These are phyloP conservation scores for Davidsoniella eucalypti DNA, from an alignment of 2,329 filamentous ascomycete species.

Conservation along the genomic window DNA sequence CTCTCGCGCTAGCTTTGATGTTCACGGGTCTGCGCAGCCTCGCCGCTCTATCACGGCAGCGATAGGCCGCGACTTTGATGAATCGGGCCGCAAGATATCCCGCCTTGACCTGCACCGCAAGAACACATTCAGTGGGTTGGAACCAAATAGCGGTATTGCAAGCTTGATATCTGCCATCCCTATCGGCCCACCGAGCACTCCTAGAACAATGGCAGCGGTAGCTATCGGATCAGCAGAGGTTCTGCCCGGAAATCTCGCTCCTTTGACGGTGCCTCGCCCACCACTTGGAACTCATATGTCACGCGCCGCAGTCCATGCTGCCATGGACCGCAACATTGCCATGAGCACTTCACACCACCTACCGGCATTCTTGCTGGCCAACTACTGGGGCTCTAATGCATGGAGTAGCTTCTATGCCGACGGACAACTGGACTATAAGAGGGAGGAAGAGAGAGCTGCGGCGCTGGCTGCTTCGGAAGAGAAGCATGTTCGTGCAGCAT, in stretches of 20 bases:
- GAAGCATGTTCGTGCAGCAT: constrained; percentile 8
- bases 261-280: constrained; percentile 65
- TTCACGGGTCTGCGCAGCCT: constrained; percentile 29
- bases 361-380: constrained; percentile 76
- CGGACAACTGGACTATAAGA: constrained; percentile 13
- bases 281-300: constrained; percentile 75
- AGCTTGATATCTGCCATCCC: constrained; percentile 56
- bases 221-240: constrained; percentile 25
- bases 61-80: constrained; percentile 18
- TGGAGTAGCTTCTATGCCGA: constrained; percentile 36
- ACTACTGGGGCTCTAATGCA: constrained; percentile 80
- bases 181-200: background rate
- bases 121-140: constrained; percentile 36
- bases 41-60: constrained; percentile 39
- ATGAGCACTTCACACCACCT: constrained; percentile 52
- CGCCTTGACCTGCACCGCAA: constrained; percentile 83
- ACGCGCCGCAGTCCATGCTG: constrained; percentile 66
- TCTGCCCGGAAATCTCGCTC: constrained; percentile 52
- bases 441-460: constrained; percentile 9
- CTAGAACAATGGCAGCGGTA: background rate
- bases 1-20: constrained; percentile 56
- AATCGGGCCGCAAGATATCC: constrained; percentile 55
- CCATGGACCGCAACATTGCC: constrained; percentile 55
- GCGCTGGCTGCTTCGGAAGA: constrained; percentile 10
- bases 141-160: constrained; percentile 50